phyloP scores from a whole-genome alignment of 805 yeast species.

The Zygosaccharomyces bailii region DNA sequence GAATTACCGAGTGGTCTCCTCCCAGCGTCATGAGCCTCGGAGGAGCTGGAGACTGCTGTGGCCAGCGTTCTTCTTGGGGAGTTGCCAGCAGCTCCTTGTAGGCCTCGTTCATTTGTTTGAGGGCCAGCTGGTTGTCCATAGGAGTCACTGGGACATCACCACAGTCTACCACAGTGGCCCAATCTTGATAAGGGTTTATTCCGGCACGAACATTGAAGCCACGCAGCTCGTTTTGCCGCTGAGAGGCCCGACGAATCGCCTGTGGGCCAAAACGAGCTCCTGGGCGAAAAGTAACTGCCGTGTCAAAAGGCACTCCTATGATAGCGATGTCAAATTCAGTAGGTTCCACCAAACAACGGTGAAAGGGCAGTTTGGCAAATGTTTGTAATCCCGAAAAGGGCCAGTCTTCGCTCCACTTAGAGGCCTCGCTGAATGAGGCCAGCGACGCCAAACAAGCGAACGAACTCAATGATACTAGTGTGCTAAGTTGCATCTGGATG shows the following conservation, averaged over 20 bases:
- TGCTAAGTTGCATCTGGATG: background rate
- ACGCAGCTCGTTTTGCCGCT: constrained; percentile 63
- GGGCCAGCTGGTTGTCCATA: constrained; percentile 60
- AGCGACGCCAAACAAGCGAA: background rate
- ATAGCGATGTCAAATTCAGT: constrained; percentile 63
- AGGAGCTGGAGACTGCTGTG: constrained; percentile 31
- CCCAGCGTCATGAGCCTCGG: constrained; percentile 73
- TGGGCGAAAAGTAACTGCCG: constrained; percentile 72
- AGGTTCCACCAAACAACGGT: constrained; percentile 52
- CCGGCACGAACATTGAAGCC: constrained; percentile 69
- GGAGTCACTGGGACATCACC: constrained; percentile 69
- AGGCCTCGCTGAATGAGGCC: background rate
- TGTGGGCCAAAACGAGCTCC: constrained; percentile 85
- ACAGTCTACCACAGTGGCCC: constrained; percentile 60
- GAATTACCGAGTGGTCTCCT: constrained; percentile 76
- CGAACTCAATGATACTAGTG: background rate
- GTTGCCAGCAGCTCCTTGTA: constrained; percentile 50
- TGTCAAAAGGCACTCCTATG: constrained; percentile 80
- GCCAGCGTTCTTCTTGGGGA: constrained; percentile 14
- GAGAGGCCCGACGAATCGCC: constrained; percentile 64
- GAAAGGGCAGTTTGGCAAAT: constrained; percentile 68
- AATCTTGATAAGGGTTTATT: constrained; percentile 53
- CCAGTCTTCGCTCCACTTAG: constrained; percentile 68
- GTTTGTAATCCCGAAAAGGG: constrained; percentile 64
- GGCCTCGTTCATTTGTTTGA: constrained; percentile 57